These are phyloP conservation scores for Antitrichia curtipendula DNA, from an alignment of 225 moss, liverwort and hornwort genomes.

Conservation along the genomic window DNA sequence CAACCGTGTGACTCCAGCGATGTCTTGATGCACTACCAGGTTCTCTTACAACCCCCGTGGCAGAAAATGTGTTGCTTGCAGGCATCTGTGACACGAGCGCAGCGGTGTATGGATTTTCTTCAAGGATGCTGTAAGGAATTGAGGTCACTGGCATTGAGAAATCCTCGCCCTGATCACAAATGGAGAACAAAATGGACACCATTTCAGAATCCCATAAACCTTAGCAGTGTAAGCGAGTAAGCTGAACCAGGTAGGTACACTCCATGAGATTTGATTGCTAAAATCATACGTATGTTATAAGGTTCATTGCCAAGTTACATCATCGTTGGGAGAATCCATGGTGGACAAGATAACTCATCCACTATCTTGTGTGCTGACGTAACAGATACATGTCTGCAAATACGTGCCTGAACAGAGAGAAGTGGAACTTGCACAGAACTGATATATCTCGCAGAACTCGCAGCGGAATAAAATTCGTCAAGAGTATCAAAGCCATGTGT, in stretches of 20 bases:
- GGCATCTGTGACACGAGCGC: conserved; percentile 13
- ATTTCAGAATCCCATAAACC: background rate
- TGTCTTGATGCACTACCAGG: conserved; percentile 62
- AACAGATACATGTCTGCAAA: background rate
- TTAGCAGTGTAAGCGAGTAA: background rate
- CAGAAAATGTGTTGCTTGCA: background rate
- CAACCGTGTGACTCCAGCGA: conserved; percentile 60
- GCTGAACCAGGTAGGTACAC: background rate
- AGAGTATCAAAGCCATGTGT: conserved; percentile 54
- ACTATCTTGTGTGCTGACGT: background rate
- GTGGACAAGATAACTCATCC: background rate
- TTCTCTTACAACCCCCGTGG: conserved; percentile 1
- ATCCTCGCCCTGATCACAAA: conserved; percentile 37
- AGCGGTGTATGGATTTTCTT: conserved; percentile 26
- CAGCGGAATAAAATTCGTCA: conserved; percentile 48
- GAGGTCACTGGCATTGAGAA: conserved; percentile 15
- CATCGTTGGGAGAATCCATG: background rate
- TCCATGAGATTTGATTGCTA: background rate
- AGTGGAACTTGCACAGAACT: conserved; percentile 57
- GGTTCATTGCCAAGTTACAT: background rate
- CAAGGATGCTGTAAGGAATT: conserved; percentile 18
- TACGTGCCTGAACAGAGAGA: conserved; percentile 56
- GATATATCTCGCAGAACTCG: conserved; percentile 47
- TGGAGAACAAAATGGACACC: background rate
- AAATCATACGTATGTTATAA: background rate